Evolutionary conservation across 345 rosid species (phyloP).

Genomic region (Excoecaria cochinchinensis): DNA sequence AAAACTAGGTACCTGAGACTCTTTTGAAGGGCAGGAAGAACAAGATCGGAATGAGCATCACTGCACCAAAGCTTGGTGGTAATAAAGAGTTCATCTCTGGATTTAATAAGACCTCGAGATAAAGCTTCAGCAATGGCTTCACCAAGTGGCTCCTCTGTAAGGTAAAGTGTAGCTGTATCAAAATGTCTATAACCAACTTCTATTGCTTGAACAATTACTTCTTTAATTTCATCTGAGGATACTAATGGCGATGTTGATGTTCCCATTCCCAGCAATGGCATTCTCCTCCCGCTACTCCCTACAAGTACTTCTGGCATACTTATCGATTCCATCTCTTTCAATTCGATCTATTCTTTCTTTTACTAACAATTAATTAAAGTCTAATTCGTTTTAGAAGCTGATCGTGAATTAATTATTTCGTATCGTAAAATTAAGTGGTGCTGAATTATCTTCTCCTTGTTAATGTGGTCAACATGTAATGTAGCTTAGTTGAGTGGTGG

Average conservation of each 20-base stretch:
- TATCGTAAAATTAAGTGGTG: neutral
- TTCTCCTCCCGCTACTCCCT: constrained; percentile 8
- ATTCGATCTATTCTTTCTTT: no score
- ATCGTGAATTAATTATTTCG: neutral
- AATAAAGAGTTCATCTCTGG: constrained; percentile 55
- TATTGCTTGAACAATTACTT: constrained; percentile 27
- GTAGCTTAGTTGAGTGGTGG: constrained; percentile 8
- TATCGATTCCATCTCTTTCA: constrained; percentile 8
- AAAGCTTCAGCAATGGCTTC: constrained; percentile 45
- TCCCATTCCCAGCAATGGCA: constrained; percentile 32
- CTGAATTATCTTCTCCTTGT: neutral
- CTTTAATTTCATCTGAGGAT: constrained; percentile 21
- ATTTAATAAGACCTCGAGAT: constrained; percentile 37
- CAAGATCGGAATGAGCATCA: constrained; percentile 52
- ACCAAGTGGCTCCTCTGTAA: constrained; percentile 35
- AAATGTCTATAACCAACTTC: constrained; percentile 37
- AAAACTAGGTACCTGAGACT: constrained; percentile 37
- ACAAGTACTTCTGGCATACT: constrained; percentile 24
- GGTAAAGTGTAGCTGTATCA: constrained; percentile 32
- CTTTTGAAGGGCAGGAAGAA: constrained; percentile 43
- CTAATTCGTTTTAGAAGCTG: no score
- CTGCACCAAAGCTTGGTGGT: constrained; percentile 61
- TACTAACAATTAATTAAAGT: no score
- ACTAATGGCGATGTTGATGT: constrained; percentile 26
- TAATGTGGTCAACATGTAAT: constrained; percentile 12